Percentiles rank a stretch among this genome's conserved stretches.
phyloP scores from a whole-genome alignment of 2,329 filamentous ascomycete genomes.

The Cercospora janseana region DNA sequence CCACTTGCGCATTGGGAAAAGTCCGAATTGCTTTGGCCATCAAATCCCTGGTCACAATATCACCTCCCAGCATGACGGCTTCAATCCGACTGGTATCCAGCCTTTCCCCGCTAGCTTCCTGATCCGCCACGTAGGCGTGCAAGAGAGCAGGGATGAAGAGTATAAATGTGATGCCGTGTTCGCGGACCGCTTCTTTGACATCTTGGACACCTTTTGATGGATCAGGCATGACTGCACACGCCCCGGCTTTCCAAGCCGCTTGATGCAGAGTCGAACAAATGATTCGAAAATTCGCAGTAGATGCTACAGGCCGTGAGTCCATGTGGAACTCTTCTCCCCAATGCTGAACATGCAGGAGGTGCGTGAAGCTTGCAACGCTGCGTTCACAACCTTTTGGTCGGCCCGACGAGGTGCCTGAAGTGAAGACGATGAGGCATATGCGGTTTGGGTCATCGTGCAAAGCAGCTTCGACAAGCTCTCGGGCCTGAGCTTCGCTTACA shows the following conservation, averaged over 20 bases:
- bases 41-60: slow-evolving; percentile 23
- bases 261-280: slow-evolving; percentile 19
- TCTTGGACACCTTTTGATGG: slow-evolving; percentile 11
- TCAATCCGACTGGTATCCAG: slow-evolving; percentile 13
- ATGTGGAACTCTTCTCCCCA: slow-evolving; percentile 7
- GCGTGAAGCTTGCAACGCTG: slow-evolving; percentile 8
- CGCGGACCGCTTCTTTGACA: slow-evolving; percentile 16
- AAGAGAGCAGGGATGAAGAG: slow-evolving; percentile 22
- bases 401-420: slow-evolving; percentile 22
- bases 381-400: slow-evolving; percentile 23
- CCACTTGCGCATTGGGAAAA: slow-evolving; percentile 20
- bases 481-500: neutral
- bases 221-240: slow-evolving; percentile 20
- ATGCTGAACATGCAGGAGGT: slow-evolving; percentile 1
- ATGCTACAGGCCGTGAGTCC: neutral
- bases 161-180: slow-evolving; percentile 17
- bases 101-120: neutral
- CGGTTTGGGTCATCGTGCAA: slow-evolving; percentile 16
- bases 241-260: slow-evolving; percentile 20
- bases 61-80: slow-evolving; percentile 15
- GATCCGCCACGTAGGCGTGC: slow-evolving; percentile 17
- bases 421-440: slow-evolving; percentile 20
- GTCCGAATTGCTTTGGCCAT: slow-evolving; percentile 8
- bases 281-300: slow-evolving; percentile 24
- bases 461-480: slow-evolving; percentile 7